Conservation (phyloP, 2,329 filamentous ascomycete genomes). For the Stagonosporopsis rhizophila region DNA sequence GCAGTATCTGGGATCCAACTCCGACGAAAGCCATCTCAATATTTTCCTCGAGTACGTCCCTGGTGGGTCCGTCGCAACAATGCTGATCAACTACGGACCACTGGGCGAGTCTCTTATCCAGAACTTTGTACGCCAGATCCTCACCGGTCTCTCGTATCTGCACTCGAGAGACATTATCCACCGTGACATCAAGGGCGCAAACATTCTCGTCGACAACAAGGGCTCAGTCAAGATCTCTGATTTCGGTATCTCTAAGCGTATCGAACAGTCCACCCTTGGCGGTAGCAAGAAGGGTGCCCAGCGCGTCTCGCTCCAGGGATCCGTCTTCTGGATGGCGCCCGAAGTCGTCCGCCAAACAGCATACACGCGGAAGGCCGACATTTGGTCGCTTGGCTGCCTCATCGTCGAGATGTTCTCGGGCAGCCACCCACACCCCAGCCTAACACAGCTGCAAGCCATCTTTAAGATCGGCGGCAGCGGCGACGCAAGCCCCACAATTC, state of each 20-base stretch:
- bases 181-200: constrained; percentile 98
- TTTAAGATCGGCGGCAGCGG: constrained; percentile 92
- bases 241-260: constrained; percentile 98
- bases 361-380: constrained; percentile 97
- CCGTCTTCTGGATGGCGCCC: constrained; percentile 99
- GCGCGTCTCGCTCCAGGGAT: constrained; percentile 85
- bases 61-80: constrained; percentile 94
- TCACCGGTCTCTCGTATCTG: constrained; percentile 89
- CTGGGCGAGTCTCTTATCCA: constrained; percentile 91
- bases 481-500: constrained; percentile 85
- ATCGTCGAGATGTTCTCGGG: constrained; percentile 99
- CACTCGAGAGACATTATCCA: constrained; percentile 97
- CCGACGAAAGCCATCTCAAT: constrained; percentile 89
- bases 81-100: constrained; percentile 98
- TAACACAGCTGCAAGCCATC: constrained; percentile 95
- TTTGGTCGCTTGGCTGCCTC: constrained; percentile 95
- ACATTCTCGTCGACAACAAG: constrained; percentile 98
- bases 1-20: constrained; percentile 94
- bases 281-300: constrained; percentile 42
- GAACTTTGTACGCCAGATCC: constrained; percentile 95
- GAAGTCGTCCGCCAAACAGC: constrained; percentile 98
- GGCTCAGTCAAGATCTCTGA: constrained; percentile 99
- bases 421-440: constrained; percentile 94
- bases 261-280: constrained; percentile 83
- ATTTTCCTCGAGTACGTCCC: constrained; percentile 99